Conservation (phyloP, 2,329 filamentous ascomycete species). For the Penicillium frequentans region DNA sequence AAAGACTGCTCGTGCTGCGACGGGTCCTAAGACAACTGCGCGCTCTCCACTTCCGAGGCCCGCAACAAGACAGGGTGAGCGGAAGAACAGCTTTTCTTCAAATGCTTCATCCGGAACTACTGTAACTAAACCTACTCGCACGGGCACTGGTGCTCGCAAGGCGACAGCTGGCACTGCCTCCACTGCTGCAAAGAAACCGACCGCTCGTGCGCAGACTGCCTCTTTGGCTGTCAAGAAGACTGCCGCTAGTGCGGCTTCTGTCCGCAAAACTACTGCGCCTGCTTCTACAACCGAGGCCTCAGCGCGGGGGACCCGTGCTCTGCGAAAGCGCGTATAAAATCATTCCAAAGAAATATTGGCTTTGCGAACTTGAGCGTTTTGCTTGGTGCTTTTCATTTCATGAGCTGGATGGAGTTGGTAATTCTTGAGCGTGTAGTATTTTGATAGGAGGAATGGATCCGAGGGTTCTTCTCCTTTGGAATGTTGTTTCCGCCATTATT, state of each 20-base stretch:
- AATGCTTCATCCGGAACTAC: conserved; percentile 41
- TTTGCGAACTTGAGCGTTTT: neutral
- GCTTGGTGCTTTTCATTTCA: neutral
- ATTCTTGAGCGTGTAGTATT: conserved; percentile 7
- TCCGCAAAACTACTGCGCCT: conserved; percentile 34
- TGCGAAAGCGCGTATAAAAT: conserved; percentile 41
- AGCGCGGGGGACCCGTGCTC: conserved; percentile 36
- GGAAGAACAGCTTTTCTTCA: conserved; percentile 39
- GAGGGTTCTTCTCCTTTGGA: neutral
- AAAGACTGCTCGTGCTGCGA: conserved; percentile 31
- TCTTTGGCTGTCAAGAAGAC: conserved; percentile 38
- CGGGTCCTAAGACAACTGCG: conserved; percentile 27
- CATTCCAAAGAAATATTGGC: neutral
- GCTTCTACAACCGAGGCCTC: conserved; percentile 30
- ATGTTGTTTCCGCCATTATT: neutral
- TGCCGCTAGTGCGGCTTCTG: conserved; percentile 25
- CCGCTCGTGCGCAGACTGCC: conserved; percentile 30
- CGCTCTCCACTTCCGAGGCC: conserved; percentile 34
- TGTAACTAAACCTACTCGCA: conserved; percentile 32
- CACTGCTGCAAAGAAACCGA: conserved; percentile 31
- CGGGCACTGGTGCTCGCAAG: conserved; percentile 31
- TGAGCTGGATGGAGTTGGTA: neutral
- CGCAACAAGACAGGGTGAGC: conserved; percentile 41
- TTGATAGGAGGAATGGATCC: neutral
- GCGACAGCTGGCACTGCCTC: conserved; percentile 27